These are phyloP conservation scores for Babjeviella inositovora DNA, from an alignment of 805 yeast species.

Conservation along the genomic window DNA sequence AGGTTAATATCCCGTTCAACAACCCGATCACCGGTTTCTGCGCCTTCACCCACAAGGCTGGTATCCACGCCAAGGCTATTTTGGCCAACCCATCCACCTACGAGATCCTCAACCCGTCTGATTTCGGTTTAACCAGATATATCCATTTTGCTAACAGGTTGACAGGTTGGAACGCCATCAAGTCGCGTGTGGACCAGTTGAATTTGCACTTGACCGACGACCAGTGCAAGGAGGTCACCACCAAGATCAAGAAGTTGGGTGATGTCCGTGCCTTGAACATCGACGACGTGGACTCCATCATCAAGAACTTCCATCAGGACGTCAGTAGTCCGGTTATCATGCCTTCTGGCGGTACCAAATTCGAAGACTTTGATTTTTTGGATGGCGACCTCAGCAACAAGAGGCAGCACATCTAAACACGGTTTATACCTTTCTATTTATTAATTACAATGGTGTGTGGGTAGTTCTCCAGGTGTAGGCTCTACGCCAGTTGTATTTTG, in stretches of 20 bases:
- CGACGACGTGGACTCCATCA: constrained; percentile 95
- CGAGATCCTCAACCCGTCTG: constrained; percentile 88
- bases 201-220: constrained; percentile 80
- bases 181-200: constrained; percentile 93
- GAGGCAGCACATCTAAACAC: too few species aligned
- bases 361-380: too few species aligned
- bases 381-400: too few species aligned
- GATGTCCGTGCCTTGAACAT: constrained; percentile 89
- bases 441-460: too few species aligned
- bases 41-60: constrained; percentile 99
- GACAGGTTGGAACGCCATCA: constrained; percentile 99
- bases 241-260: constrained; percentile 85
- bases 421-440: too few species aligned
- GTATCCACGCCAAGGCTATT: constrained; percentile 97
- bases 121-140: constrained; percentile 90
- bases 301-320: constrained; percentile 83
- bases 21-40: constrained; percentile 99
- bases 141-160: constrained; percentile 96
- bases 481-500: too few species aligned
- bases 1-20: constrained; percentile 94
- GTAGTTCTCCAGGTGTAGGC: too few species aligned
- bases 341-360: constrained; percentile 13
- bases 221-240: constrained; percentile 89
- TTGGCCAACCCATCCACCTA: constrained; percentile 98
- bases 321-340: constrained; percentile 33